Evolutionary conservation across 2,329 filamentous ascomycete species (phyloP), one percentile per base, ranked within the genome.

Genomic region (Cordyceps cateniannulata): DNA sequence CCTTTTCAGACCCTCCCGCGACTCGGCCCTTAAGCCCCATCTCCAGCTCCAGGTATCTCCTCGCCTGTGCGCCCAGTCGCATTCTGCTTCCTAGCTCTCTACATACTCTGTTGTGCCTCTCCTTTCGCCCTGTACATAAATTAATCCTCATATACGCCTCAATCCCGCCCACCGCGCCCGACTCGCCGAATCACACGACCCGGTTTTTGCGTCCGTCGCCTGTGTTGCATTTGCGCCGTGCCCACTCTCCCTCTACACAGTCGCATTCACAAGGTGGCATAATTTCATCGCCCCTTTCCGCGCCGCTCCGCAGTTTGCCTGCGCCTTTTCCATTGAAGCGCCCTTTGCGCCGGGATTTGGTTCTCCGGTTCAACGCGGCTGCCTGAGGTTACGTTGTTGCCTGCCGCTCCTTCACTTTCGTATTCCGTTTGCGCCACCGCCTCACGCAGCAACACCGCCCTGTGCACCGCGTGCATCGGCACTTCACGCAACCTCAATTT

Each of bases 1-100:
- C 72, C 72, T 69, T 75, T 72, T 69, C 71, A 74, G 73, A 72
- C 70, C 70, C 70, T 72, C 70, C 50, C 58, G 49, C 67, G 64
- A 61, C 60, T 48, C 60, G 47, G 60, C 24, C 60, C 52, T 61
- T n/a, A 56, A 53, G 53, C 54, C 51, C 57, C 22, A 35, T 35
- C 10, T 12, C 9, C 32, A 35, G 32, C 50, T 51, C 49, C 32
- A 38, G 51, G 51, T 44, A 42, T 51, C 45, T 61, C 44, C 32
- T 44, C 27, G n/a, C 48, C 35, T 44, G 50, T 59, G 56, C 56
- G 56, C 47, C 56, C 47, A 24, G 56, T 50, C 58, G 58, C 58
- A 47, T 60, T 50, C 51, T 61, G 51, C 32, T 50, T 24, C 14
- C 44, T 49, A 44, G 14, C 24, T 44, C 51, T 54, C 42, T 35